Percentiles rank a stretch among this genome's conserved stretches.
These are phyloP conservation scores for Stevia rebaudiana DNA, from an alignment of 140 eudicot species.

Conservation along the genomic window DNA sequence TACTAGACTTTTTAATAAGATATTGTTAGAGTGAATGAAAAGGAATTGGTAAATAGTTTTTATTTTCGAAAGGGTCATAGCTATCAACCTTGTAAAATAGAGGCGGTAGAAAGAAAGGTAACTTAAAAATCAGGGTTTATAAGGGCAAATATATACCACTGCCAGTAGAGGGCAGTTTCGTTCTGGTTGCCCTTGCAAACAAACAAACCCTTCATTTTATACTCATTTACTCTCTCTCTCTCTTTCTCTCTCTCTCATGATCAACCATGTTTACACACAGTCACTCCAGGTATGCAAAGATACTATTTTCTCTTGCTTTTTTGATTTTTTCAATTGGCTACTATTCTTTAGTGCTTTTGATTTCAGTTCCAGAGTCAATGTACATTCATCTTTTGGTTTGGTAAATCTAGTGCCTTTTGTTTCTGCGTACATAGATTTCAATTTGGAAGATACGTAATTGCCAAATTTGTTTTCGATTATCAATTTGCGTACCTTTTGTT, in stretches of 20 bases:
- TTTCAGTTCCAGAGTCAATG: slow-evolving; percentile 12
- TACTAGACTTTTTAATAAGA: too few species aligned
- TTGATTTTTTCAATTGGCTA: neutral
- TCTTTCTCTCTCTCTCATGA: slow-evolving; percentile 21
- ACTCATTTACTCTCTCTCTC: slow-evolving; percentile 13
- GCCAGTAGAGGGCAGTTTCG: slow-evolving; percentile 11
- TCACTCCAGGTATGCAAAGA: slow-evolving; percentile 38
- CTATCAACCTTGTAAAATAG: neutral
- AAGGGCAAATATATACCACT: neutral
- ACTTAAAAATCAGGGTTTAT: neutral
- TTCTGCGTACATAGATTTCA: slow-evolving; percentile 6
- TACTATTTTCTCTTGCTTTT: slow-evolving; percentile 20
- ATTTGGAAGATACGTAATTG: neutral
- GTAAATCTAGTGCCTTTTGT: slow-evolving; percentile 8
- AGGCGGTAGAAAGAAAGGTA: neutral
- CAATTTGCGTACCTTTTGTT: neutral
- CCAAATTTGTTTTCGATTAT: neutral
- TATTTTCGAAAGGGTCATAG: neutral
- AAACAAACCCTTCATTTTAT: slow-evolving; percentile 28
- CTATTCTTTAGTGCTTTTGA: neutral
- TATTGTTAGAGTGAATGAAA: neutral
- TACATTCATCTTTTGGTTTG: slow-evolving; percentile 15
- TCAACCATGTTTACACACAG: slow-evolving; percentile 31
- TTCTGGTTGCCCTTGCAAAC: slow-evolving; percentile 29
- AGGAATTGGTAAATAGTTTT: neutral